Evolutionary conservation across 352 stramenopile genomes (phyloP).

Genomic region (Pythium biforme): DNA sequence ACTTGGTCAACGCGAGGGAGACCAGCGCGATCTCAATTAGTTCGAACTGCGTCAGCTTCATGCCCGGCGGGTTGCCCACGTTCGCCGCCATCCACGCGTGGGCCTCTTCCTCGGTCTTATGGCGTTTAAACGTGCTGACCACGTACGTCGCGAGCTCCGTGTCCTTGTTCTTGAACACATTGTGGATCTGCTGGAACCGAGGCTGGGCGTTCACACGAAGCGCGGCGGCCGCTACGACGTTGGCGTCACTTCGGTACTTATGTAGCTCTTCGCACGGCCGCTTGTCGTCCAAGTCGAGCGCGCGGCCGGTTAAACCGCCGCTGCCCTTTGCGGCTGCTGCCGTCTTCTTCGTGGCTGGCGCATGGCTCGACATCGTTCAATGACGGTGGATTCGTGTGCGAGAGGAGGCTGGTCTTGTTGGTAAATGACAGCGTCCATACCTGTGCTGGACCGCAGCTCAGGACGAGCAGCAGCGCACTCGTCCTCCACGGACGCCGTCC

Average conservation of each 20-base stretch:
- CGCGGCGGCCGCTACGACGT: not conserved
- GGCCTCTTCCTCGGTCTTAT: not conserved
- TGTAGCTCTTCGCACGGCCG: not conserved
- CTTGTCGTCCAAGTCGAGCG: not conserved
- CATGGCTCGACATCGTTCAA: not conserved
- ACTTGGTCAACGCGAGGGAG: constrained; percentile 5
- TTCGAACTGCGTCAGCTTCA: not conserved
- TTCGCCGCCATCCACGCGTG: constrained; percentile 10
- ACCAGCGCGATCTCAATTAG: constrained; percentile 2
- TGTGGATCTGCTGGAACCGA: constrained; percentile 9
- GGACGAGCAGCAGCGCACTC: not conserved
- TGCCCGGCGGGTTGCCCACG: constrained; percentile 1
- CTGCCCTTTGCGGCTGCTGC: not conserved
- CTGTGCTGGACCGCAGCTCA: not conserved
- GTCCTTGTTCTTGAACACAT: constrained; percentile 1
- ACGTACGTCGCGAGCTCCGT: constrained; percentile 2
- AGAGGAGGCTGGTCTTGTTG: not conserved
- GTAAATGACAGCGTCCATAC: not conserved
- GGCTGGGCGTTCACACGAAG: constrained; percentile 1
- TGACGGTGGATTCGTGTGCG: too few relatives aligned
- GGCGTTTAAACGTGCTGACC: not conserved
- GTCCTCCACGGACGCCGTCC: not conserved
- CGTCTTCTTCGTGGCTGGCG: not conserved
- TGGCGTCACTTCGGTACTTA: constrained; percentile 4
- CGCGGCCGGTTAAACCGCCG: not conserved